Evolutionary conservation across 2,329 filamentous ascomycete genomes (phyloP).

Genomic region (Fusarium subglutinans): DNA sequence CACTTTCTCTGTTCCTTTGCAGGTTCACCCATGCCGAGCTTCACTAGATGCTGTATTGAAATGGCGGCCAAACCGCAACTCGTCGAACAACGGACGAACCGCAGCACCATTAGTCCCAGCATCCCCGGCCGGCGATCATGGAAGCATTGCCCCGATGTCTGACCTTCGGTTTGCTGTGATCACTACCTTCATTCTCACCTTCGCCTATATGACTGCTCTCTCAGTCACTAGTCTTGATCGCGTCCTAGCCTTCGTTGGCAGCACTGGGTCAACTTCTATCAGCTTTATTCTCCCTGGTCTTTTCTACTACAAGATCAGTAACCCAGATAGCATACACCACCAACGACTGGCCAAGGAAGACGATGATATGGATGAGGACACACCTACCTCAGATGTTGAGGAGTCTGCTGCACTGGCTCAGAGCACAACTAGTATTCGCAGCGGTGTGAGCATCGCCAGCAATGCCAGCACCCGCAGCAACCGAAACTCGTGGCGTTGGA

Average conservation of each 20-base stretch:
- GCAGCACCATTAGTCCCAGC: constrained; percentile 55
- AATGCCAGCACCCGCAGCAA: constrained; percentile 39
- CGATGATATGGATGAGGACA: constrained; percentile 76
- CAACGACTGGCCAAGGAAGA: constrained; percentile 91
- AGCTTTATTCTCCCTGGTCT: constrained; percentile 95
- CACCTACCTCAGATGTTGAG: constrained; percentile 60
- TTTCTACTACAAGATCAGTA: constrained; percentile 98
- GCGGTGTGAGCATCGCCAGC: constrained; percentile 50
- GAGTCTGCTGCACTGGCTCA: constrained; percentile 55
- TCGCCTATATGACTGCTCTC: constrained; percentile 89
- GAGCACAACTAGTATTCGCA: constrained; percentile 57
- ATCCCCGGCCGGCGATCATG: constrained; percentile 57
- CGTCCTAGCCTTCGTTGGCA: constrained; percentile 93
- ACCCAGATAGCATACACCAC: constrained; percentile 85
- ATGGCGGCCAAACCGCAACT: constrained; percentile 75
- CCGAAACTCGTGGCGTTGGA: constrained; percentile 57
- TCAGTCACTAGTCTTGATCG: constrained; percentile 89
- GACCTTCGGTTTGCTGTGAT: constrained; percentile 90
- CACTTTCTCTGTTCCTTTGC: constrained; percentile 94
- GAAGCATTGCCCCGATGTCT: constrained; percentile 72
- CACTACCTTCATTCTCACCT: constrained; percentile 83
- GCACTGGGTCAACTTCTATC: constrained; percentile 93
- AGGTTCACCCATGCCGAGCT: constrained; percentile 96
- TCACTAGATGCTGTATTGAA: constrained; percentile 92
- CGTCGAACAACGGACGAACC: constrained; percentile 50